Evolutionary conservation across 495 filamentous ascomycete species (phyloP), one percentile per base, ranked within the genome.

Genomic region (Aspergillus nanangensis): DNA sequence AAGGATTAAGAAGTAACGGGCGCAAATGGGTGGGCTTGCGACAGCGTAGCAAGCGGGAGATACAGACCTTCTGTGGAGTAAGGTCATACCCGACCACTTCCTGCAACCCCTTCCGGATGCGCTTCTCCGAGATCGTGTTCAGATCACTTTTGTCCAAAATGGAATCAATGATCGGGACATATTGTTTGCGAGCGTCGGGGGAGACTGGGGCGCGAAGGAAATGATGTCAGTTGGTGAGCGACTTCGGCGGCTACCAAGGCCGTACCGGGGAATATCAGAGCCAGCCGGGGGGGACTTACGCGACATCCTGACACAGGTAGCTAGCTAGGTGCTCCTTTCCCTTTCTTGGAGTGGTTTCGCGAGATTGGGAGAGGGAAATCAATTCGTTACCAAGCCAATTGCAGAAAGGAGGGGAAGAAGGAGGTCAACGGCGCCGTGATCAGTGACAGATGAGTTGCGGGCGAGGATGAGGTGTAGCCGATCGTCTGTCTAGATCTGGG

Each of bases 111-210:
- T 89, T 87, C 50, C 93, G 87, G 56, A 97, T 88, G 61, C 84
- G 81, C 70, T 97, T 97, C 52, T 89, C 86, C 20, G 93, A 94
- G 48, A 98, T 85, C 25, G 90, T 95, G 45, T 85, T 79, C 34
- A 98, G 79, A 55, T 98, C 90, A 50, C 87, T 87, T 21, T 75
- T 76, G 11, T 77, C 78, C 18, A 98, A 76, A 53, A 98, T 96
- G n/a, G 71, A 78, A 61, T 98, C 93, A 63, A 98, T 96, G 68
- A 96, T 86, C 52, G 78, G 78, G 38, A 79, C 82, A 67, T 89
- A 97, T 47, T 82, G 71, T 25, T 76, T 71, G 65, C 77, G 74
- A 53, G 80, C 72, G 46, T 86, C 83, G 39, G 77, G 56, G n/a
- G 82, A 76, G 50, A 91, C 87, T 91, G 62, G 44, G 33, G 52